These are phyloP conservation scores for Rutstroemia sydowiana DNA, from an alignment of 2,329 filamentous ascomycete genomes.

Conservation along the genomic window DNA sequence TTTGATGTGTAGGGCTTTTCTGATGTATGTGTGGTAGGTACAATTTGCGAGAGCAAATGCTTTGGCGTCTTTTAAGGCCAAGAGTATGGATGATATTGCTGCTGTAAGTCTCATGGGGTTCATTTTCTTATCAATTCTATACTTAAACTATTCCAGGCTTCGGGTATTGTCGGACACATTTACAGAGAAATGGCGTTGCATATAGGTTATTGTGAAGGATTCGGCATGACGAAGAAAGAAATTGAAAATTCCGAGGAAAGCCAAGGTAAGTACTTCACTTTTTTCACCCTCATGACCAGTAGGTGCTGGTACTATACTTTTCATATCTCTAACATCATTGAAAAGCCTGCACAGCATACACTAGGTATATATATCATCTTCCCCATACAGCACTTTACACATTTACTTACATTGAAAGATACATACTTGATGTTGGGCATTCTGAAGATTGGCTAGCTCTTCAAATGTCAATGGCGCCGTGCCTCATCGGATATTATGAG, in stretches of 20 bases:
- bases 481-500: conserved; percentile 79
- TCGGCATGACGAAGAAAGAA: conserved; percentile 66
- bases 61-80: conserved; percentile 78
- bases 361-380: conserved; percentile 31
- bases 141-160: conserved; percentile 38
- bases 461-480: conserved; percentile 78
- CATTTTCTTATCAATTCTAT: not conserved
- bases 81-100: conserved; percentile 63
- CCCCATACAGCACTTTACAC: not conserved
- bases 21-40: conserved; percentile 44
- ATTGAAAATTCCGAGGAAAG: conserved; percentile 69
- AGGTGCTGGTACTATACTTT: no score
- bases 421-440: conserved; percentile 81
- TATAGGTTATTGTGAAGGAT: conserved; percentile 71
- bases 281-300: not conserved
- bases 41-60: conserved; percentile 86
- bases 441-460: conserved; percentile 83
- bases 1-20: not conserved
- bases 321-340: conserved; percentile 11
- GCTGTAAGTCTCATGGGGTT: conserved; percentile 41
- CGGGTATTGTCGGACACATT: conserved; percentile 68
- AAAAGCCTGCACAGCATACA: conserved; percentile 71
- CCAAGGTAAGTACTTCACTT: conserved; percentile 45
- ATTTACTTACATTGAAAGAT: conserved; percentile 38
- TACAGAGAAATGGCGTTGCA: conserved; percentile 75